Percentiles rank a stretch among this genome's conserved stretches.
These are phyloP conservation scores for Malus hybrid DNA, from an alignment of 331 rosid species.

Conservation along the genomic window DNA sequence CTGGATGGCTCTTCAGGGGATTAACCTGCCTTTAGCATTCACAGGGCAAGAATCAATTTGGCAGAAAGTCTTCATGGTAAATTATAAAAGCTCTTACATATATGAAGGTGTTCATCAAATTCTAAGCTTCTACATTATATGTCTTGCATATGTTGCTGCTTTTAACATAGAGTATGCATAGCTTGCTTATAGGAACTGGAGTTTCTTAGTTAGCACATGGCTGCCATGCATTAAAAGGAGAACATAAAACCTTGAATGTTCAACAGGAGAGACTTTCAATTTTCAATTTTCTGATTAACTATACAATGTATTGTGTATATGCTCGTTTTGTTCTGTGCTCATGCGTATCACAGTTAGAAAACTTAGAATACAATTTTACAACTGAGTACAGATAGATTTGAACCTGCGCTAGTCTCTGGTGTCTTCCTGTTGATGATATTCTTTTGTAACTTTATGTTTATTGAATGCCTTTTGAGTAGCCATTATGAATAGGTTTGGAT, in stretches of 20 bases:
- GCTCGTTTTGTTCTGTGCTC: neutral
- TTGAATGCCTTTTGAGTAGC: no score
- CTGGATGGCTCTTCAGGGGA: conserved; percentile 99
- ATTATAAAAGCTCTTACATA: conserved; percentile 5
- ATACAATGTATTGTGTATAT: no score
- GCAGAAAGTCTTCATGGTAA: conserved; percentile 80
- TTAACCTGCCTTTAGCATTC: conserved; percentile 91
- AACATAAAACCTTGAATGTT: neutral
- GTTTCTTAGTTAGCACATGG: neutral
- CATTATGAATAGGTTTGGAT: no score
- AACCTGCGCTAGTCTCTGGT: neutral
- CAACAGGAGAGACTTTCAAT: neutral
- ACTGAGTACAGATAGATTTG: neutral
- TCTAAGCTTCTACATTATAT: neutral
- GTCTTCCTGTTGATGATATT: no score
- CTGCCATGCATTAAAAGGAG: neutral
- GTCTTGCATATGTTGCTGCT: neutral
- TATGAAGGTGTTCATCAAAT: neutral
- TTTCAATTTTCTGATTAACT: neutral
- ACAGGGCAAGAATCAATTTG: conserved; percentile 94
- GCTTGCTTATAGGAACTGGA: neutral
- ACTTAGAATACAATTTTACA: neutral
- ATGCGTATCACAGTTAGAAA: neutral
- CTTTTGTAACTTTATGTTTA: no score
- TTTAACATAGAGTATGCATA: neutral